A percentile compares a stretch with the other conserved stretches of the same genome.
phyloP scores from a whole-genome alignment of 352 stramenopile species.

The Phytophthora lateralis region DNA sequence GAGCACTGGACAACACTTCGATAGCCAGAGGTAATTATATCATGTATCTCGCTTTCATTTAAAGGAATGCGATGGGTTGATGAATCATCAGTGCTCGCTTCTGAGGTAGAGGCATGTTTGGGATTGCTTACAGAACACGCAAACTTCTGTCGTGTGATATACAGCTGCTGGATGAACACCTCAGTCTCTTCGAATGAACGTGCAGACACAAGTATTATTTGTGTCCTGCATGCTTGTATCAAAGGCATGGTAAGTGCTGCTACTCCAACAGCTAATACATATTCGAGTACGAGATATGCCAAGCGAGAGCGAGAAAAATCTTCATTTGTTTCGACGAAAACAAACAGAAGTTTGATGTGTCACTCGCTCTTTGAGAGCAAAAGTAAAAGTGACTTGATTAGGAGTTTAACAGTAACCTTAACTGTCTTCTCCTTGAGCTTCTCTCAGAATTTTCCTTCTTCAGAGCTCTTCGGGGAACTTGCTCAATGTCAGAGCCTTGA shows the following conservation, averaged over 20 bases:
- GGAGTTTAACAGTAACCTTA: too few species aligned
- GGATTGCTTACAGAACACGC: neutral
- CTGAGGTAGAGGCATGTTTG: neutral
- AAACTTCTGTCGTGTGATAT: conserved; percentile 24
- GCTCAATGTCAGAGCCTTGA: too few species aligned
- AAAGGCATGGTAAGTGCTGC: conserved; percentile 29
- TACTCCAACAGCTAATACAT: conserved; percentile 30
- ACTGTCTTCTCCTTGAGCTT: too few species aligned
- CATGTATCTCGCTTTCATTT: conserved; percentile 14
- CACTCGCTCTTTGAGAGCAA: too few species aligned
- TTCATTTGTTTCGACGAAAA: conserved; percentile 16
- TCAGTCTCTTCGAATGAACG: conserved; percentile 32
- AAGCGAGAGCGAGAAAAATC: conserved; percentile 23
- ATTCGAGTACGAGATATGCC: conserved; percentile 42
- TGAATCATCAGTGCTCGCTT: neutral
- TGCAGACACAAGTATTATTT: conserved; percentile 30
- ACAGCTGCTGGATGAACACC: conserved; percentile 34
- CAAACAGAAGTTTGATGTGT: conserved; percentile 43
- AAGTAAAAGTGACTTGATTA: too few species aligned
- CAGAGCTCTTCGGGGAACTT: too few species aligned
- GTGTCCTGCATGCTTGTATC: conserved; percentile 36
- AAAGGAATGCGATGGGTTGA: neutral
- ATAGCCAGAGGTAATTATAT: conserved; percentile 19
- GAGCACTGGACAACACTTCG: conserved; percentile 25
- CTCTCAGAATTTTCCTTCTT: too few species aligned